phyloP scores from a whole-genome alignment of 2,329 filamentous ascomycete genomes.

The Colletotrichum higginsianum region DNA sequence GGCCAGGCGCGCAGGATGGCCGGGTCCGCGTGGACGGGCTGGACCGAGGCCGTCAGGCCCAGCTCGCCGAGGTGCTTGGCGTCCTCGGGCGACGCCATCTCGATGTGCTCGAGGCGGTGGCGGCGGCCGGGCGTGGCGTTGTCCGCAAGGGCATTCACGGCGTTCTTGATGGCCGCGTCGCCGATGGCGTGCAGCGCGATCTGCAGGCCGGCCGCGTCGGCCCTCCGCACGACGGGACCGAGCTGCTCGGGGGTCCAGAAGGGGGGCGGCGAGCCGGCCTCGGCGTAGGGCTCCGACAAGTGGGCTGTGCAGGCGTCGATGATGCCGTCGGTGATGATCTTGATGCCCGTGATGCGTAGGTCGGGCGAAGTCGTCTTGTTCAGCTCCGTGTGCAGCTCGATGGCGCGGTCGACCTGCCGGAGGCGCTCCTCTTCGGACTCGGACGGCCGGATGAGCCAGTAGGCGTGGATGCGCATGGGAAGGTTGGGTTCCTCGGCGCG shows the following conservation, averaged over 20 bases:
- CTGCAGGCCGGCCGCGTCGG: conserved; percentile 65
- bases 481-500: conserved; percentile 53
- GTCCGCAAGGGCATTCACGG: conserved; percentile 63
- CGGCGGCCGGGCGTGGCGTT: conserved; percentile 57
- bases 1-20: conserved; percentile 71
- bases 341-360: conserved; percentile 68
- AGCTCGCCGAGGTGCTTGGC: conserved; percentile 64
- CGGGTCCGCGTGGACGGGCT: conserved; percentile 66
- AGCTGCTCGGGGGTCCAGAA: conserved; percentile 67
- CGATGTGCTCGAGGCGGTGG: conserved; percentile 72
- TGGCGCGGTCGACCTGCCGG: conserved; percentile 64
- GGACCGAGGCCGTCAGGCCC: conserved; percentile 66
- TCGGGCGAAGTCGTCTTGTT: conserved; percentile 54
- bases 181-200: conserved; percentile 72
- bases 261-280: conserved; percentile 59
- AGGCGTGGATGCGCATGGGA: conserved; percentile 66
- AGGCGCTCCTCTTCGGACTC: conserved; percentile 58
- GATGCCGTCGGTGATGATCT: conserved; percentile 71
- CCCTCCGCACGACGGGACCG: conserved; percentile 63
- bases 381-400: conserved; percentile 57
- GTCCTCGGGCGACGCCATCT: conserved; percentile 65
- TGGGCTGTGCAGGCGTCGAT: conserved; percentile 72
- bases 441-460: conserved; percentile 70
- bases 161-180: conserved; percentile 65
- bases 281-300: conserved; percentile 67